Base-by-base conservation (phyloP, 2,329 filamentous ascomycete species). In the Beauveria rudraprayagi region DNA sequence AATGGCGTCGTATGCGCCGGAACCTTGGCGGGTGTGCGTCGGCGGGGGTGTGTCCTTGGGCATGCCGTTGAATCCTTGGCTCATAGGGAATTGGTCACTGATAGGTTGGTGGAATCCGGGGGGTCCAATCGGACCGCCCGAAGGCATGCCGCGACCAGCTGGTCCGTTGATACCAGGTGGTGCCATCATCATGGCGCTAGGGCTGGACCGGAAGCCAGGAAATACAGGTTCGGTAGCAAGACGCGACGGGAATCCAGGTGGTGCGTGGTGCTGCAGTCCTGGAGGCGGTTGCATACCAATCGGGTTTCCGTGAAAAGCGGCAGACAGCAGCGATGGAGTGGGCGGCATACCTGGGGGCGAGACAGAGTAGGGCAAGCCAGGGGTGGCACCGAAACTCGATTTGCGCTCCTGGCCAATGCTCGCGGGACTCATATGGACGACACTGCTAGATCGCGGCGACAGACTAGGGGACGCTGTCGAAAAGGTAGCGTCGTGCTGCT, bases 11-110 rank as follows among this genome's bases (percentile, higher is more conserved):
- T 87, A 85, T 14, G 87, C 87, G 14, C 80, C 80, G 6, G 91
- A 96, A 11, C 84, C 81, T 66, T 95, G 91, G 64, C 92, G 83
- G 9, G 88, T 88, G 73, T 96, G 92, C 5, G 83, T 72, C 54
- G 78, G 71, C 8, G 78, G 72, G 11, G 69, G 68, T 0, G 58
- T 61, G 1, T 75, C 72, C 60, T 73, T 71, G 19, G 70, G 63
- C 56, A 76, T 64, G 2, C 70, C 61, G 60, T 72, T 62, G 60
- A 73, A 76, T 3, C 64, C 66, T 55, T 70, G 69, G 6, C 60
- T 63, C 48, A 73, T 65, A 14, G 69, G 65, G 34, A 71, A 76
- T 24, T 71, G 71, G 19, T 74, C 72, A 5, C 61, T 66, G 28
- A 73, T 72, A 1, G 70, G 60, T n/a, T 53, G 57, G 40, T 53